These are phyloP conservation scores for Pseudozyma sp. DNA, from an alignment of 1,284 basidiomycete species.

Conservation along the genomic window DNA sequence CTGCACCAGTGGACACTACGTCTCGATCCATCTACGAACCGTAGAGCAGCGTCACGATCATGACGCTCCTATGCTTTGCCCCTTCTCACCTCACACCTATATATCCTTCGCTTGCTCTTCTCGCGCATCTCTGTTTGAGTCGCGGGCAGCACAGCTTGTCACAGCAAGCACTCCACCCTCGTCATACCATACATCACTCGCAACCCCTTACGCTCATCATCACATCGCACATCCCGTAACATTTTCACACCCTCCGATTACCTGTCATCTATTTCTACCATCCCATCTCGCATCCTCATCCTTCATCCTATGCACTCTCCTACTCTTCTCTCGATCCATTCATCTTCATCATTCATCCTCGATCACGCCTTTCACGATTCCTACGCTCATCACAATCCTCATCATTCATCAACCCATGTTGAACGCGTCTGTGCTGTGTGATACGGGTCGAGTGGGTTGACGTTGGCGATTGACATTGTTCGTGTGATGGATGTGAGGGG, in stretches of 20 bases:
- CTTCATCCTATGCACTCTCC: background rate
- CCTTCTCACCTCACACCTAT: too few species aligned
- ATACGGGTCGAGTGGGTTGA: background rate
- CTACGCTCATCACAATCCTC: background rate
- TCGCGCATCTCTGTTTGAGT: too few species aligned
- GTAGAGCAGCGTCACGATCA: background rate
- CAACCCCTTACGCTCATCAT: too few species aligned
- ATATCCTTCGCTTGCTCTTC: background rate
- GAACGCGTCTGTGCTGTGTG: background rate
- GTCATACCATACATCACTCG: too few species aligned
- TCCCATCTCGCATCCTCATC: conserved; percentile 3
- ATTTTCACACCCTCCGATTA: background rate
- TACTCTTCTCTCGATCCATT: background rate
- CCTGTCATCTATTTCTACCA: background rate
- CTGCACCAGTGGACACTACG: background rate
- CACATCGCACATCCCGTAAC: too few species aligned
- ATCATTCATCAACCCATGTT: background rate
- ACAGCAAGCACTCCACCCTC: background rate
- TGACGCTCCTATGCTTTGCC: background rate
- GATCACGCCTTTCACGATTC: background rate
- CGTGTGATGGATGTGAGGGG: background rate
- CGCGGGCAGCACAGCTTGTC: too few species aligned
- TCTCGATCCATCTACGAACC: background rate
- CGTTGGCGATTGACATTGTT: background rate
- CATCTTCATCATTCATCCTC: conserved; percentile 2